These are phyloP conservation scores for Acacia pycnantha DNA, from an alignment of 331 rosid species.

Conservation along the genomic window DNA sequence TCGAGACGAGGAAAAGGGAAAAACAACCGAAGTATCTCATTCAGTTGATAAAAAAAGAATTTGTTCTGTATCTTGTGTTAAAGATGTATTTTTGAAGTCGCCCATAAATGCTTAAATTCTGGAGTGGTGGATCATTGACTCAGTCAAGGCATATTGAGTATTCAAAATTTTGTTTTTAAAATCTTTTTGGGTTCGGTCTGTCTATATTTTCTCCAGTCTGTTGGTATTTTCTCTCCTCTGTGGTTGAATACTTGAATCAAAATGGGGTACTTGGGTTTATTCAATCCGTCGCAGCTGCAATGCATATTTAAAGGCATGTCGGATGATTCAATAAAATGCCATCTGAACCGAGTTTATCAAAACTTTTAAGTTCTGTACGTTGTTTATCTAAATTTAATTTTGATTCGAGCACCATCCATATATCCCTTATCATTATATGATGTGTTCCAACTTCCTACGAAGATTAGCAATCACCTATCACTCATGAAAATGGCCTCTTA, in stretches of 20 bases:
- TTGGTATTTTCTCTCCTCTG: background rate
- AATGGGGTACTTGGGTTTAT: background rate
- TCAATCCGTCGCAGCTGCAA: background rate
- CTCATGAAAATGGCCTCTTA: conserved; percentile 10
- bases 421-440: background rate
- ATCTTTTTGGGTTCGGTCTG: background rate
- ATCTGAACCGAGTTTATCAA: background rate
- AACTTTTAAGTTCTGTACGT: background rate
- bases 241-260: background rate
- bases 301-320: background rate
- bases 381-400: background rate
- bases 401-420: background rate
- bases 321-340: background rate
- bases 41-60: background rate
- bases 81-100: background rate
- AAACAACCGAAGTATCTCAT: background rate
- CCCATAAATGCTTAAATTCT: background rate
- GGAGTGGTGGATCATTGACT: background rate
- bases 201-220: background rate
- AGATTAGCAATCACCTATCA: background rate
- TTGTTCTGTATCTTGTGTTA: background rate
- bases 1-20: background rate
- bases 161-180: too few species aligned
- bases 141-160: background rate
- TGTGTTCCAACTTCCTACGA: background rate